Evolutionary conservation across 805 yeast species (phyloP).

Genomic region (Candida adriatica): DNA sequence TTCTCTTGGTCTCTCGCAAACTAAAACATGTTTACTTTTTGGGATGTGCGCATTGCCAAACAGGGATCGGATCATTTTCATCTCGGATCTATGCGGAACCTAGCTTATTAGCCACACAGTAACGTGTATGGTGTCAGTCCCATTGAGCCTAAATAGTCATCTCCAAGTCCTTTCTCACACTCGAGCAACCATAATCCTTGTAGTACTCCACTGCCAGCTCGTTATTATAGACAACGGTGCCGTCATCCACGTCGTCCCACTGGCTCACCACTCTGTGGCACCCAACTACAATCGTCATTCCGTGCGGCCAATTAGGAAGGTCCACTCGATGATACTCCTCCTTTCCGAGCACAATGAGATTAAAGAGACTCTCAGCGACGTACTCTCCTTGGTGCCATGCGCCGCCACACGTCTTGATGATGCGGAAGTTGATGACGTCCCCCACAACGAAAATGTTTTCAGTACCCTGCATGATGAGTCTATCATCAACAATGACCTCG

Average conservation of each 20-base stretch:
- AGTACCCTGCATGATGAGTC: conserved; percentile 18
- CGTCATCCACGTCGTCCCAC: conserved; percentile 22
- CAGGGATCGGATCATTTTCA: no score
- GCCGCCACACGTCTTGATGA: conserved; percentile 36
- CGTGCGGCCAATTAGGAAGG: conserved; percentile 15
- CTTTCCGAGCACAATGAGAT: conserved; percentile 11
- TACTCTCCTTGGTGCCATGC: conserved; percentile 24
- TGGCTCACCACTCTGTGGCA: conserved; percentile 16
- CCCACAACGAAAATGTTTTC: conserved; percentile 32
- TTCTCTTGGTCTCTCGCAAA: no score
- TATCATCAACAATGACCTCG: conserved; percentile 24
- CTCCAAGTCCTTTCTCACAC: conserved; percentile 8
- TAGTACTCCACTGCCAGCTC: conserved; percentile 23
- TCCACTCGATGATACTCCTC: conserved; percentile 12
- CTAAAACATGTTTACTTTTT: no score
- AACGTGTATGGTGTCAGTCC: no score
- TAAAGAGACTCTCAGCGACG: conserved; percentile 16
- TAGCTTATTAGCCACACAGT: no score
- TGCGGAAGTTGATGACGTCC: conserved; percentile 29
- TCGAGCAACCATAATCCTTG: conserved; percentile 24
- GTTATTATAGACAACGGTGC: conserved; percentile 24
- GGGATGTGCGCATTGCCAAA: no score
- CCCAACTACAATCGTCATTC: conserved; percentile 25
- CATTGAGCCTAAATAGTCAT: no score
- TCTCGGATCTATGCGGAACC: no score